These are phyloP conservation scores for Chaetomium globosum DNA, from an alignment of 2,329 filamentous ascomycete genomes.

Conservation along the genomic window DNA sequence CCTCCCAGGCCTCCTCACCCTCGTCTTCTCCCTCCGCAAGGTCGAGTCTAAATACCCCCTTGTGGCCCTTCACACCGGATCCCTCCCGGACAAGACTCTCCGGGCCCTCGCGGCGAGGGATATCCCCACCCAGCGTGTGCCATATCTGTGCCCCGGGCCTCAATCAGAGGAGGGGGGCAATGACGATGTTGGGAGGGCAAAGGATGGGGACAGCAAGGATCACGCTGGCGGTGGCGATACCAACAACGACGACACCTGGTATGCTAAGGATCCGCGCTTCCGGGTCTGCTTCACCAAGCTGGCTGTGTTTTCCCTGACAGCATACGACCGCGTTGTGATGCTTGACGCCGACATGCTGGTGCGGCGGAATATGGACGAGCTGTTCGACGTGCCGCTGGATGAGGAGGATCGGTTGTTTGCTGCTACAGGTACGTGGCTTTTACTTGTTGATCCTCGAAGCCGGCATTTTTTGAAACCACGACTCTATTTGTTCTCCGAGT, in stretches of 20 bases:
- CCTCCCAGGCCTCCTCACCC: slow-evolving; percentile 78
- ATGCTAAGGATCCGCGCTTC: slow-evolving; percentile 77
- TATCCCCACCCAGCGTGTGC: slow-evolving; percentile 70
- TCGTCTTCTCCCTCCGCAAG: slow-evolving; percentile 73
- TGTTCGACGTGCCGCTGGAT: slow-evolving; percentile 81
- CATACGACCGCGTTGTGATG: slow-evolving; percentile 79
- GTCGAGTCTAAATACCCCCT: slow-evolving; percentile 72
- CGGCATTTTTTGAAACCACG: too few relatives aligned
- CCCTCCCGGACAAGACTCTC: slow-evolving; percentile 65
- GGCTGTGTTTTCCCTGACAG: slow-evolving; percentile 71
- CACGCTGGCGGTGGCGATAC: not conserved
- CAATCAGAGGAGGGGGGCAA: slow-evolving; percentile 55
- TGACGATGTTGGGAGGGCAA: not conserved
- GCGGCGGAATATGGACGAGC: slow-evolving; percentile 82
- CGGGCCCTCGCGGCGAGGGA: slow-evolving; percentile 68
- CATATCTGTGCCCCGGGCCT: slow-evolving; percentile 66
- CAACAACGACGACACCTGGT: slow-evolving; percentile 42
- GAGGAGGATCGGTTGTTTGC: slow-evolving; percentile 65
- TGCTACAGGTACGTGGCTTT: slow-evolving; percentile 51
- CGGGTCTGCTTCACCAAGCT: slow-evolving; percentile 91
- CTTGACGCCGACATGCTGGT: slow-evolving; percentile 89
- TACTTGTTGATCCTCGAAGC: too few relatives aligned
- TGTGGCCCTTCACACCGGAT: slow-evolving; percentile 79
- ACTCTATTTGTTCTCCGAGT: too few relatives aligned
- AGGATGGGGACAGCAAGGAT: not conserved